These are phyloP conservation scores for Pseudotsuga menziesii DNA, from an alignment of 75 land plant species.

Conservation along the genomic window DNA sequence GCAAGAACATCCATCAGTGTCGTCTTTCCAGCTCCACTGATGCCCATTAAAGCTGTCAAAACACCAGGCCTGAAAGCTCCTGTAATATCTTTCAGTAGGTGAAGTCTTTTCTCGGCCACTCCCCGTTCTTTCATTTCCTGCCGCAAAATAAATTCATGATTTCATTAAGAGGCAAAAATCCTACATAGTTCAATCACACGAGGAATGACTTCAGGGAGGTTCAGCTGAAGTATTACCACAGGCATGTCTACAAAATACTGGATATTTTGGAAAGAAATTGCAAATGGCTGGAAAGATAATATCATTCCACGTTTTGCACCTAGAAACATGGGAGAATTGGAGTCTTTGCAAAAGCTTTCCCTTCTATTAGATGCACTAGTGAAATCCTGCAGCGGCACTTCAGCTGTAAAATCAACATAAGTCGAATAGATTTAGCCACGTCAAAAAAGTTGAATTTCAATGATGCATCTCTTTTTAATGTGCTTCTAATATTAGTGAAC, in stretches of 20 bases:
- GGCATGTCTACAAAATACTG: constrained; percentile 19
- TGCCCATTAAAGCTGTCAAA: constrained; percentile 80
- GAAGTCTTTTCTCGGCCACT: constrained; percentile 62
- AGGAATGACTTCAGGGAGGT: not conserved
- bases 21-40: constrained; percentile 95
- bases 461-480: too few species aligned
- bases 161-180: not conserved
- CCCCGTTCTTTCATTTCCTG: constrained; percentile 78
- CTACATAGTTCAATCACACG: constrained; percentile 9
- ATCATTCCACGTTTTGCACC: constrained; percentile 11
- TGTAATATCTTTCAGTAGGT: constrained; percentile 54
- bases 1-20: constrained; percentile 91
- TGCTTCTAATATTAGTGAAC: too few species aligned
- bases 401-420: not conserved
- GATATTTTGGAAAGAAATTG: constrained; percentile 16
- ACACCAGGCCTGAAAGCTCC: constrained; percentile 84
- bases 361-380: not conserved
- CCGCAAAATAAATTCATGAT: not conserved
- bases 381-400: not conserved
- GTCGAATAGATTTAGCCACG: not conserved
- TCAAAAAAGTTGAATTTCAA: not conserved
- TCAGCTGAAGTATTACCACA: constrained; percentile 5
- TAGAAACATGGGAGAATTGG: not conserved
- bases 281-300: constrained; percentile 10
- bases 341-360: not conserved